Evolutionary conservation across 1,139 yeast species (phyloP).

Genomic region (Geotrichum armillariae): DNA sequence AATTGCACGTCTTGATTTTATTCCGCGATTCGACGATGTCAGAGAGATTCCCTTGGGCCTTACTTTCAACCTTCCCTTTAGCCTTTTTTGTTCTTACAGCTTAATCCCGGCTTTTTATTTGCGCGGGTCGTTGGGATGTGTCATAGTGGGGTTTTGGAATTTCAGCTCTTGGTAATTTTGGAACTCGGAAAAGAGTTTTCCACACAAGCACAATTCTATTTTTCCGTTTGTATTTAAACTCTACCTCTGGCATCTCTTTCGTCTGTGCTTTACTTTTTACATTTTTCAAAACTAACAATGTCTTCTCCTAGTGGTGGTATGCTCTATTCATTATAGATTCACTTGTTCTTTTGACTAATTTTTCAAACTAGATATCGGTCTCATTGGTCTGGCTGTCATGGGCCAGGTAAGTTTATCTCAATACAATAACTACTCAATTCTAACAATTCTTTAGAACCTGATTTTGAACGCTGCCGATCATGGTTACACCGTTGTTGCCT

Average conservation of each 20-base stretch:
- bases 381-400: slow-evolving; percentile 99
- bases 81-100: neutral
- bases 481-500: slow-evolving; percentile 87
- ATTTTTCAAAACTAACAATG: slow-evolving; percentile 16
- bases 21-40: neutral
- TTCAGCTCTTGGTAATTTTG: slow-evolving; percentile 3
- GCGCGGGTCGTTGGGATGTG: neutral
- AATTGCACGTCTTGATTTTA: neutral
- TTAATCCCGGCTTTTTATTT: neutral
- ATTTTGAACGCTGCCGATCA: slow-evolving; percentile 98
- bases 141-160: neutral
- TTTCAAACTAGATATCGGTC: slow-evolving; percentile 91
- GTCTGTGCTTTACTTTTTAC: neutral
- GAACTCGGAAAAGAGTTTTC: neutral
- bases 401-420: slow-evolving; percentile 57
- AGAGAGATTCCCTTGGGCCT: no score
- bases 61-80: no score
- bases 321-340: slow-evolving; percentile 1
- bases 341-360: no score
- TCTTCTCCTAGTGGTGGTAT: slow-evolving; percentile 25
- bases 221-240: neutral
- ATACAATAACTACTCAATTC: neutral
- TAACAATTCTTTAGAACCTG: slow-evolving; percentile 52
- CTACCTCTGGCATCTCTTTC: neutral
- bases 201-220: neutral